Percentiles rank a stretch among this genome's conserved stretches.
phyloP scores from a whole-genome alignment of 495 filamentous ascomycete genomes.

The Xylona heveae region DNA sequence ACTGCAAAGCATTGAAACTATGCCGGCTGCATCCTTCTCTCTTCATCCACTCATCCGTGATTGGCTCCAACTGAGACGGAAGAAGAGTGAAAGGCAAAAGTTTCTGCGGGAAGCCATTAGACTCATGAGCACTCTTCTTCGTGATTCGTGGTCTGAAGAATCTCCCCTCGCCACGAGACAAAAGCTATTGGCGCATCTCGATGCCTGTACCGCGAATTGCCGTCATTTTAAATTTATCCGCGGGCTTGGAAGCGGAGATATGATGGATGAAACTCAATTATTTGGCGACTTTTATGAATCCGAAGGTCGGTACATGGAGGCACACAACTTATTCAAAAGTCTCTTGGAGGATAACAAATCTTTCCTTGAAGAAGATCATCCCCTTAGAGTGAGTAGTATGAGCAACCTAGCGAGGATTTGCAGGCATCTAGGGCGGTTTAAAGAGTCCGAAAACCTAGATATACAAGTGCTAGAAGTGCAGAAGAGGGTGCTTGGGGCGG shows the following conservation, averaged over 20 bases:
- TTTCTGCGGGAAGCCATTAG: too few species aligned
- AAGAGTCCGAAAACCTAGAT: neutral
- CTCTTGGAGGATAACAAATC: too few species aligned
- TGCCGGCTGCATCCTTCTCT: conserved; percentile 2
- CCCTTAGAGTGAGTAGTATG: neutral
- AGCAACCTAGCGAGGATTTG: neutral
- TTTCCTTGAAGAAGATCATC: neutral
- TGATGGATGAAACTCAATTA: too few species aligned
- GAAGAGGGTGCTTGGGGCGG: neutral
- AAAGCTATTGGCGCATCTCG: too few species aligned
- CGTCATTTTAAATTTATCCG: too few species aligned
- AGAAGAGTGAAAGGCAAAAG: too few species aligned
- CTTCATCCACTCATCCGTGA: conserved; percentile 9
- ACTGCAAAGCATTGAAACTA: conserved; percentile 2
- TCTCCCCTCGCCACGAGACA: too few species aligned
- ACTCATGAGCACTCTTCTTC: too few species aligned
- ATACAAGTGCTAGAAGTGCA: neutral
- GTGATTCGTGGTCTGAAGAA: too few species aligned
- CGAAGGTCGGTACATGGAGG: neutral
- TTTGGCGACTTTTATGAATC: too few species aligned
- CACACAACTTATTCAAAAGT: neutral
- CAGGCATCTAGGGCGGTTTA: neutral
- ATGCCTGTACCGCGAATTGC: too few species aligned
- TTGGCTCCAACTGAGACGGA: conserved; percentile 7
- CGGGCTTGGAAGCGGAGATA: too few species aligned